Conservation (phyloP, 164 flowering plant species). For the Chimonanthus praecox region DNA sequence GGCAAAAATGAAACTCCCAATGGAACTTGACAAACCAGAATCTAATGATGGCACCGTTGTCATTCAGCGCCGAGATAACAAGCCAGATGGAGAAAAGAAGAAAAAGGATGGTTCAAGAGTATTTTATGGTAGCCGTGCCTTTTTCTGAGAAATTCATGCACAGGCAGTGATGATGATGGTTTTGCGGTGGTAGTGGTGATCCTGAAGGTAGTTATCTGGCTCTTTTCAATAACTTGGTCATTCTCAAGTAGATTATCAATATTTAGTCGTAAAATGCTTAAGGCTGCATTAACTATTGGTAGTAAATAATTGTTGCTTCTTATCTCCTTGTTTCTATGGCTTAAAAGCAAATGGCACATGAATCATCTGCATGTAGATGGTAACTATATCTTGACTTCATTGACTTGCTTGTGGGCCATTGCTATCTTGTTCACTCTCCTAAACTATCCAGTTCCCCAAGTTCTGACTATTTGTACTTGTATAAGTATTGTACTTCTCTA, state of each 20-base stretch:
- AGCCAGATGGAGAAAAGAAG: slow-evolving; percentile 29
- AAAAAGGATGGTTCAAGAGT: slow-evolving; percentile 74
- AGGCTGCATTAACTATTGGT: slow-evolving; percentile 1
- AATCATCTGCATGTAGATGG: neutral
- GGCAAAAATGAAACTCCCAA: slow-evolving; percentile 89
- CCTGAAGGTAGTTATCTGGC: neutral
- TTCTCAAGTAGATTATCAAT: neutral
- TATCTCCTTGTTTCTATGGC: neutral
- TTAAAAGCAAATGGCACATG: neutral
- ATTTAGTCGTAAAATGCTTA: neutral
- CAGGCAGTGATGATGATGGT: neutral
- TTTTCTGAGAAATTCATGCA: slow-evolving; percentile 20
- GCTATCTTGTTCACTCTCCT: neutral
- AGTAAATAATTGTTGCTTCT: neutral
- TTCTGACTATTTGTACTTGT: too few species aligned
- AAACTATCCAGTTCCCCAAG: too few species aligned
- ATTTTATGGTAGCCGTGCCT: slow-evolving; percentile 88
- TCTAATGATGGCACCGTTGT: slow-evolving; percentile 22
- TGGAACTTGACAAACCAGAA: slow-evolving; percentile 54
- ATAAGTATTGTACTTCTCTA: neutral
- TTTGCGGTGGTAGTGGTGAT: neutral
- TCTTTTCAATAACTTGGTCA: slow-evolving; percentile 1
- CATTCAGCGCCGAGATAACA: slow-evolving; percentile 29
- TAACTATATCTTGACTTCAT: neutral
- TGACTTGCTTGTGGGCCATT: neutral